Conservation (phyloP, 768 basidiomycete genomes). For the Phylloporus rhodoxanthus region DNA sequence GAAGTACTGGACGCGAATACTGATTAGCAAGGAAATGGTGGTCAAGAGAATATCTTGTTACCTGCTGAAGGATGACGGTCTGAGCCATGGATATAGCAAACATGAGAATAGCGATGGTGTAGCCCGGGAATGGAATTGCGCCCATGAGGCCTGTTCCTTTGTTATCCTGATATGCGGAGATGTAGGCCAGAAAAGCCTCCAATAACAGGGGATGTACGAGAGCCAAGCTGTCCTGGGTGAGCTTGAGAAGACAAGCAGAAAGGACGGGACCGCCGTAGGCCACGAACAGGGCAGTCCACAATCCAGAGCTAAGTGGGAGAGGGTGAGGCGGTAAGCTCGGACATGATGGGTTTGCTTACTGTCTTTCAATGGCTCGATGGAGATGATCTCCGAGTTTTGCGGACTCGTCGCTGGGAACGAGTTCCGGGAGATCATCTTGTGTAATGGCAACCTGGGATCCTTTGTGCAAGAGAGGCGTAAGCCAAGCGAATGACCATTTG, state of each 20-base stretch:
- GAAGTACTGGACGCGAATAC: slow-evolving; percentile 57
- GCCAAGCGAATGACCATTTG: slow-evolving; percentile 80
- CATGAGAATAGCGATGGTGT: slow-evolving; percentile 72
- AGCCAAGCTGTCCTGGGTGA: slow-evolving; percentile 72
- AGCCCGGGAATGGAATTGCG: slow-evolving; percentile 55
- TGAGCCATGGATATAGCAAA: slow-evolving; percentile 75
- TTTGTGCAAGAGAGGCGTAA: slow-evolving; percentile 73
- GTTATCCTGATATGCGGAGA: slow-evolving; percentile 64
- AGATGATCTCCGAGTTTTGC: slow-evolving; percentile 59
- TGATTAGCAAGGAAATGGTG: background rate
- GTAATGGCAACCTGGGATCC: slow-evolving; percentile 66
- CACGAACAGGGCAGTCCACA: slow-evolving; percentile 69
- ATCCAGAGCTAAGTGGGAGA: slow-evolving; percentile 38
- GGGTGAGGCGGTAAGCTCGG: background rate
- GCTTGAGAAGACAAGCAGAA: slow-evolving; percentile 57
- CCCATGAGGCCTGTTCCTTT: slow-evolving; percentile 25
- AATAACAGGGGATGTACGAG: slow-evolving; percentile 89
- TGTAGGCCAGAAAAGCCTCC: slow-evolving; percentile 71
- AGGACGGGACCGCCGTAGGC: slow-evolving; percentile 78
- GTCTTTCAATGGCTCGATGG: slow-evolving; percentile 52
- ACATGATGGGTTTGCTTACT: slow-evolving; percentile 40
- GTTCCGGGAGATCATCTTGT: slow-evolving; percentile 78
- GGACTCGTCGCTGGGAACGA: slow-evolving; percentile 65
- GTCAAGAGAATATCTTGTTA: slow-evolving; percentile 20
- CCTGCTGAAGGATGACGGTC: slow-evolving; percentile 77